These are phyloP conservation scores for Candida palmyrensis DNA, from an alignment of 805 yeast species.

Conservation along the genomic window DNA sequence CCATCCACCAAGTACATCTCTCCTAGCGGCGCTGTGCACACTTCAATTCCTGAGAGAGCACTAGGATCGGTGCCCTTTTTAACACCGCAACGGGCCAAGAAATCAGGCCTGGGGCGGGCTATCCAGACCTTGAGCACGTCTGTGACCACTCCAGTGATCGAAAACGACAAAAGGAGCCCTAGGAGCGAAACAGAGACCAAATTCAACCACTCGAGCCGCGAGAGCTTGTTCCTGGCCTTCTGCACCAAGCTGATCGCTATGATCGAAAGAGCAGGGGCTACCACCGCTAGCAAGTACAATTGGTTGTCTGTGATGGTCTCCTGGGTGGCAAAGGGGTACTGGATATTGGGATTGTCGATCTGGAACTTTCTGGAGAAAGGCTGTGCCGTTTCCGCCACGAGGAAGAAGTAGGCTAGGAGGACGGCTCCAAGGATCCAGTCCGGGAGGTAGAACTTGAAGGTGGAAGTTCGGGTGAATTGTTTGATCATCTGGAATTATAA, in stretches of 20 bases:
- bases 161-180: slow-evolving; percentile 25
- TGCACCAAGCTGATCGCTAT: slow-evolving; percentile 9
- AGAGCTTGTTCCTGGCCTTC: background rate
- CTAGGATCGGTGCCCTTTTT: slow-evolving; percentile 18
- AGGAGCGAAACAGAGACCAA: slow-evolving; percentile 23
- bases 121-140: slow-evolving; percentile 36
- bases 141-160: slow-evolving; percentile 26
- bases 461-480: slow-evolving; percentile 3
- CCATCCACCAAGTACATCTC: slow-evolving; percentile 26
- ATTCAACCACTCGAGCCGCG: slow-evolving; percentile 15
- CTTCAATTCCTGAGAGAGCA: slow-evolving; percentile 22
- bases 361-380: slow-evolving; percentile 27
- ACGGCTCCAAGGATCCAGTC: slow-evolving; percentile 21
- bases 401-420: slow-evolving; percentile 14
- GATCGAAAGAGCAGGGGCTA: slow-evolving; percentile 21
- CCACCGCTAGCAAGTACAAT: slow-evolving; percentile 22
- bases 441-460: slow-evolving; percentile 12
- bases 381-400: slow-evolving; percentile 15
- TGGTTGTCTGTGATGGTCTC: slow-evolving; percentile 28
- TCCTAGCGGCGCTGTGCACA: slow-evolving; percentile 31
- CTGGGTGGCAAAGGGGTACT: slow-evolving; percentile 23
- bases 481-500: no score
- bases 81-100: slow-evolving; percentile 32
- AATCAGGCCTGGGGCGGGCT: slow-evolving; percentile 41
- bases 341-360: slow-evolving; percentile 21